Conservation (phyloP, 2,329 filamentous ascomycete species). For the Neurospora crassa region DNA sequence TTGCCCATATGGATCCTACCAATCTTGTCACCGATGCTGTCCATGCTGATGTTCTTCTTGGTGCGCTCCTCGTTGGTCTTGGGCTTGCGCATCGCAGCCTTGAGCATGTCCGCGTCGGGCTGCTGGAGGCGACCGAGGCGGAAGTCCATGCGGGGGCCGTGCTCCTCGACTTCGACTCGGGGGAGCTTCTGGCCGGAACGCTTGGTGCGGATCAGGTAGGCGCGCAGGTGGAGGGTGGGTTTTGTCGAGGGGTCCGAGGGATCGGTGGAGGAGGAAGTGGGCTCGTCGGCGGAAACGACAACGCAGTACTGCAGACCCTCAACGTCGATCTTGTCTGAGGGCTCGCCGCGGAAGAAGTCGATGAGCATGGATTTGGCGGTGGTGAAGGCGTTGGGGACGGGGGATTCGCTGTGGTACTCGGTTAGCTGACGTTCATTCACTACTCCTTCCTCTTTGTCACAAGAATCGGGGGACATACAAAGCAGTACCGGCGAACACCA, state of each 20-base stretch:
- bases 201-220: constrained; percentile 80
- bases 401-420: constrained; percentile 48
- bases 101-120: constrained; percentile 69
- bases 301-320: constrained; percentile 90
- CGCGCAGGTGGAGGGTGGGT: constrained; percentile 57
- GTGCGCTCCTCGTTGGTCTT: constrained; percentile 65
- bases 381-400: constrained; percentile 68
- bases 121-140: constrained; percentile 71
- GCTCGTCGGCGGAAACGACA: constrained; percentile 67
- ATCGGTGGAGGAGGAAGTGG: constrained; percentile 22
- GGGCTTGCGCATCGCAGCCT: constrained; percentile 82
- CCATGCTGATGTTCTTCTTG: constrained; percentile 95
- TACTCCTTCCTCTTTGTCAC: too few relatives aligned
- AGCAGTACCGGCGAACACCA: constrained; percentile 80
- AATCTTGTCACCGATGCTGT: constrained; percentile 91
- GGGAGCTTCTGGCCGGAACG: constrained; percentile 80
- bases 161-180: constrained; percentile 87
- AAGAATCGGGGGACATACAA: constrained; percentile 35
- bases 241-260: constrained; percentile 26
- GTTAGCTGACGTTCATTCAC: constrained; percentile 1
- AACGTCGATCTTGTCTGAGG: constrained; percentile 76
- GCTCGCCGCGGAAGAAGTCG: constrained; percentile 83
- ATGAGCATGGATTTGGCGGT: constrained; percentile 78
- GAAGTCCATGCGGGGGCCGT: constrained; percentile 90
- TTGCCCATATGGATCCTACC: constrained; percentile 84